Conservation (phyloP, 2,329 filamentous ascomycete species). For the Exophiala sp. region DNA sequence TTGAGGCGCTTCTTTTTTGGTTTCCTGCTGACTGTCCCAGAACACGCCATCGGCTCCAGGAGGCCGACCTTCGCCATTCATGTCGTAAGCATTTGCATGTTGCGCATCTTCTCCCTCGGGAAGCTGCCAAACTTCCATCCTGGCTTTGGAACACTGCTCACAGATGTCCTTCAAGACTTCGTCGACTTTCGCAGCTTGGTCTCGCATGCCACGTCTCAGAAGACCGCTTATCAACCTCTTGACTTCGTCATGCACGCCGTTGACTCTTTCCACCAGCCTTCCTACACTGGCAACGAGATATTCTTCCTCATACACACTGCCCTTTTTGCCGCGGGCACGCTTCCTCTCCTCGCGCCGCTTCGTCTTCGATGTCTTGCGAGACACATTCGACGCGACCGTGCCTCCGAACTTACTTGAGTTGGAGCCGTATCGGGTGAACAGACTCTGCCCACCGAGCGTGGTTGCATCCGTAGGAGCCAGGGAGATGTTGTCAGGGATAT, state of each 20-base stretch:
- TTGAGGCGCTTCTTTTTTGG: constrained; percentile 45
- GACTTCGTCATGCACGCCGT: constrained; percentile 65
- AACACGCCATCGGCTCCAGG: constrained; percentile 35
- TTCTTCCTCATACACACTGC: constrained; percentile 95
- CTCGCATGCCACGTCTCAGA: constrained; percentile 74
- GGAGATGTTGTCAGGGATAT: constrained; percentile 87
- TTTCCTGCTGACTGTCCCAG: constrained; percentile 38
- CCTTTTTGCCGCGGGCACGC: constrained; percentile 87
- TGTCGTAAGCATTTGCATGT: constrained; percentile 17
- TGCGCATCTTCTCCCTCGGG: constrained; percentile 26
- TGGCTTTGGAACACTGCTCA: constrained; percentile 59
- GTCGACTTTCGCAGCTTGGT: constrained; percentile 74
- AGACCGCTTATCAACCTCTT: constrained; percentile 69
- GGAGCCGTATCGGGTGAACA: constrained; percentile 86
- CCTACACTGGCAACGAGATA: constrained; percentile 86
- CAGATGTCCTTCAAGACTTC: constrained; percentile 67
- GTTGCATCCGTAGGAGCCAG: constrained; percentile 78
- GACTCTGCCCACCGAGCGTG: constrained; percentile 68
- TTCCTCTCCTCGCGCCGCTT: constrained; percentile 88
- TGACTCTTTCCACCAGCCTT: constrained; percentile 75
- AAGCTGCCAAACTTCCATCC: constrained; percentile 63
- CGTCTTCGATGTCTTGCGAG: constrained; percentile 79
- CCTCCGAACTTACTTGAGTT: constrained; percentile 34
- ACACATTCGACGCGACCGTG: constrained; percentile 63
- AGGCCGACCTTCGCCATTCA: constrained; percentile 27